Evolutionary conservation across 352 stramenopile genomes (phyloP), one percentile per base, ranked within the genome.

Genomic region (Aphanomyces astaci): DNA sequence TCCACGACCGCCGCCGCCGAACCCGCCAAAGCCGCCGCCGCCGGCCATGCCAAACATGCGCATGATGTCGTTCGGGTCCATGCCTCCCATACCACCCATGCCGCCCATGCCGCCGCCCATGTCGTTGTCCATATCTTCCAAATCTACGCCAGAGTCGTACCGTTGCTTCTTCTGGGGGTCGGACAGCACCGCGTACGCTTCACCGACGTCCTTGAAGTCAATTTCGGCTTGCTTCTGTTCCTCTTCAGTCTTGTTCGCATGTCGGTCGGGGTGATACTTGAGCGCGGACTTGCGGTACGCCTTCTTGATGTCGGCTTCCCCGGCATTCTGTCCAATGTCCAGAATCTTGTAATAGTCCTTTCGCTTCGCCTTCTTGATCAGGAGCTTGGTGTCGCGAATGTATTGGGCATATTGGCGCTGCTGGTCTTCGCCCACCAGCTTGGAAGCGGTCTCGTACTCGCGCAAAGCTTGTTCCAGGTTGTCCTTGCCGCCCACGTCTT

Each of bases 291-390:
- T 96, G 71, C 95, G 88, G 80, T 98, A 99, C 4, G 97, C 93
- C 75, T 98, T 99, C 82, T 99, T 99, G 67, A 99, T 98, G 72
- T 99, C 94, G 2, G 78, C 79, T 33, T 97, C 85, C 4, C 84
- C 87, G 13, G 95, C 82, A 55, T 48, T 82, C 73, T 90, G 86
- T 13, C 77, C 59, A 24, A 94, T 93, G 56, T 87, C 86, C 69
- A 94, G 69, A 59, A 94, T 95, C 73, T 96, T 95, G 81, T 99
- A 99, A 48, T 97, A 98, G 76, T 98, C 88, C 75, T 98, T 98
- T 70, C 92, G 82, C 72, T 96, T 96, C n/a, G 91, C 87, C 77
- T 96, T 91, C 82, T 98, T 98, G 15, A 98, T 75, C 63, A 96
- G 86, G 60, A 93, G 70, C 72, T 98, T 95, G 19, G 88, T 93